phyloP scores from a whole-genome alignment of 805 yeast species.

The Schwanniomyces pseudopolymorphus region DNA sequence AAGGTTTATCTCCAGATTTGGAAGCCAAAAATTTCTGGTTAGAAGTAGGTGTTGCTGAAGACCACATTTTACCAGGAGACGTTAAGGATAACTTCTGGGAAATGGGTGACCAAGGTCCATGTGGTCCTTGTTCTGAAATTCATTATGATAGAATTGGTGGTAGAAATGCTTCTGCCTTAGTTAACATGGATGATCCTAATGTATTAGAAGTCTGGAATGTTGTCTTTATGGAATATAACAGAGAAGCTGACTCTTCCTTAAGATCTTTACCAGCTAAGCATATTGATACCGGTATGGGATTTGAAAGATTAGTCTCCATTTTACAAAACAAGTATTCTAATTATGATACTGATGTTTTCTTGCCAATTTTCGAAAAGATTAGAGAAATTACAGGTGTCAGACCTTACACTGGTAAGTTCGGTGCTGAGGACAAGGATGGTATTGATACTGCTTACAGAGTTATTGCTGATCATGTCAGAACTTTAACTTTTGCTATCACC shows the following conservation, averaged over 20 bases:
- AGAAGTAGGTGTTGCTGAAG: conserved; percentile 84
- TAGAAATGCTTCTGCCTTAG: conserved; percentile 87
- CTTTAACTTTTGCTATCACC: conserved; percentile 91
- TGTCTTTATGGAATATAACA: conserved; percentile 94
- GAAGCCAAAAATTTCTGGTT: conserved; percentile 91
- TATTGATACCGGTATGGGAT: conserved; percentile 98
- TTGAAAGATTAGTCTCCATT: conserved; percentile 93
- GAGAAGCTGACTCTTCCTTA: conserved; percentile 83
- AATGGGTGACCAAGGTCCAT: conserved; percentile 99
- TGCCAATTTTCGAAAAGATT: conserved; percentile 81
- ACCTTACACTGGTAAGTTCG: conserved; percentile 89
- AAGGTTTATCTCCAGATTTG: conserved; percentile 86
- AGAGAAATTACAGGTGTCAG: conserved; percentile 93
- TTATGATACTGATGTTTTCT: conserved; percentile 96
- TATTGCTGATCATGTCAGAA: conserved; percentile 97
- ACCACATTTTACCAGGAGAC: conserved; percentile 89
- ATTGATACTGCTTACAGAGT: conserved; percentile 98
- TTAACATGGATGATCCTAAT: conserved; percentile 96
- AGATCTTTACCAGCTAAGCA: conserved; percentile 90
- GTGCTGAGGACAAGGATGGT: conserved; percentile 89
- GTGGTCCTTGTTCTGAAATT: conserved; percentile 98
- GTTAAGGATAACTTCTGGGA: conserved; percentile 98
- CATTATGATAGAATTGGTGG: conserved; percentile 99
- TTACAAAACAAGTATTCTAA: conserved; percentile 89
- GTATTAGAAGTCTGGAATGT: conserved; percentile 98